Base-by-base conservation (phyloP, 2,329 filamentous ascomycete genomes). In the Fusarium foetens region DNA sequence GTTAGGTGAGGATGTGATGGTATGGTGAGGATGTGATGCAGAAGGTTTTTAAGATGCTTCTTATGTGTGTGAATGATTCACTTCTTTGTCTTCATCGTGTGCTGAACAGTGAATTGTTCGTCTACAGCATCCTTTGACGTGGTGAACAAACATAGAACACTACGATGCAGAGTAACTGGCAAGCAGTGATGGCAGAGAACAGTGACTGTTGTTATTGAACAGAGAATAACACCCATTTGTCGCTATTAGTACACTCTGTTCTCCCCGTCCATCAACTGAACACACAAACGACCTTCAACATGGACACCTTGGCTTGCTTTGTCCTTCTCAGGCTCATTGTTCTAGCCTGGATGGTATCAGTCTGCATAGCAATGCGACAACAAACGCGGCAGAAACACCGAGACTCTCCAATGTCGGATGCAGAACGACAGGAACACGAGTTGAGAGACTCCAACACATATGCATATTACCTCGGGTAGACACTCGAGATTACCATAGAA, bases 321-420 rank as follows among this genome's bases (percentile, higher is more conserved):
- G 23, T 33, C 42, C 23, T 65, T 2, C 13, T 60, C 12, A 49
- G 36, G n/a, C 35, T 71, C 19, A 23, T 51, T 29, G 39, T 64
- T 53, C 43, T 71, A 1, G 55, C 63, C 45, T 55, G 33, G 29
- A 27, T 64, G 10, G 14, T 52, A 41, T 71, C 58, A 8, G 51
- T 42, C 14, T 45, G 33, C 10, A 14, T 46, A 43, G 23, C 49
- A 4, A 33, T 43, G 17, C 35, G 53, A 5, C 54, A 38, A 5
- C 39, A 43, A 19, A 54, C 45, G 8, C 49, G 38, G 14, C 16
- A 42, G 13, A n/a, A 33, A 25, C 17, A 19, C 23, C n/a, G 35
- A 23, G 31, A 35, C 13, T 59, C 41, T 41, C 63, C 58, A 13
- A 61, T 48, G 58, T 16, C 35, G 31, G 68, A 68, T 36, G 14